phyloP scores from a whole-genome alignment of 1,139 yeast species.

The Sugiyamaella castrensis region DNA sequence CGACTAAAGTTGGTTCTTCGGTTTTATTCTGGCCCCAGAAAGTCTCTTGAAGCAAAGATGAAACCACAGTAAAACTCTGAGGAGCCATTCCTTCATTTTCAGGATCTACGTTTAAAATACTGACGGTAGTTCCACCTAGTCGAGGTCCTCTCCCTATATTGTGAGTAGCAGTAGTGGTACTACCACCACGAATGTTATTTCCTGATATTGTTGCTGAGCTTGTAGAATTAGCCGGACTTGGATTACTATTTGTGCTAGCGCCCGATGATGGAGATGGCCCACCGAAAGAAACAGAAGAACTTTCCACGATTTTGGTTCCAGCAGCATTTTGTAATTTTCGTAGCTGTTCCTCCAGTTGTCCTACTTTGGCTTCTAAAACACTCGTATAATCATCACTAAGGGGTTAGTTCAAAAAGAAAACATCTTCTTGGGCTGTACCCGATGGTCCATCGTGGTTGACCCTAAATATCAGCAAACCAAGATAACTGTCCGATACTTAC shows the following conservation, averaged over 20 bases:
- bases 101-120: slow-evolving; percentile 29
- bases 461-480: not conserved
- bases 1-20: slow-evolving; percentile 2
- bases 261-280: slow-evolving; percentile 13
- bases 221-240: slow-evolving; percentile 9
- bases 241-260: slow-evolving; percentile 2
- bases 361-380: slow-evolving; percentile 51
- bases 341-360: slow-evolving; percentile 43
- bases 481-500: slow-evolving; percentile 17
- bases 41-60: slow-evolving; percentile 31
- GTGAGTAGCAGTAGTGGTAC: slow-evolving; percentile 16
- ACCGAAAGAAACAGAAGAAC: slow-evolving; percentile 2
- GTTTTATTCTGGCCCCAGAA: slow-evolving; percentile 26
- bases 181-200: not conserved
- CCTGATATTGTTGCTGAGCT: not conserved
- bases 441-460: too few species aligned
- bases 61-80: slow-evolving; percentile 32
- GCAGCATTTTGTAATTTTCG: slow-evolving; percentile 2
- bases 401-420: not conserved
- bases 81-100: slow-evolving; percentile 24
- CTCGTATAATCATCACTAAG: slow-evolving; percentile 51
- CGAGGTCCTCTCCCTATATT: slow-evolving; percentile 1
- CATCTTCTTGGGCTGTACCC: too few species aligned
- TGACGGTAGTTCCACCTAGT: slow-evolving; percentile 19
- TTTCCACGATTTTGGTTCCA: not conserved